Evolutionary conservation across 108 stramenopile species (phyloP), one percentile per base, ranked within the genome.

Genomic region (Cylindrotheca closterium): DNA sequence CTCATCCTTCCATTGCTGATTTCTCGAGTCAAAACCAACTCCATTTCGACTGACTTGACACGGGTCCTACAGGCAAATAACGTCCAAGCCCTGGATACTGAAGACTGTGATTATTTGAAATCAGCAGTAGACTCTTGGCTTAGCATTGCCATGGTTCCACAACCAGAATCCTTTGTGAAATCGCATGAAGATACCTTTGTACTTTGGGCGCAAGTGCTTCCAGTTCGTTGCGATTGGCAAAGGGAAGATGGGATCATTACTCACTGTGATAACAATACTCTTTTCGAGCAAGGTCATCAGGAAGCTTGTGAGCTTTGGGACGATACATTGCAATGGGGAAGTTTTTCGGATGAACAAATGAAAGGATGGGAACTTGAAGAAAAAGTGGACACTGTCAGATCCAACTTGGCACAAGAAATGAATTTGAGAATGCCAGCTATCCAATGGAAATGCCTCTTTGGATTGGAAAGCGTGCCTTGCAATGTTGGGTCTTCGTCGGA

Each of bases 41-140:
- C 71, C 29, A 60, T 72, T 55, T 48, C 59, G n/a, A 15, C 26
- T 30, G 28, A 82, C 52, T 18, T 83, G 56, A 72, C 79, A 2
- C 70, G 83, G 1, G 74, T 80, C n/a, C 69, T 93, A 30, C 81
- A 82, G 60, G 81, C 68, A 12, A 80, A 82, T 48, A 89, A 89
- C 53, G 2, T 86, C 26, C 68, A 60, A 30, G 74, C 57, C 8
- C 72, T 57, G 27, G n/a, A 45, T 28, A 71, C 62, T 48, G 53
- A 65, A 21, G 63, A 75, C n/a, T 93, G 91, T 51, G 73, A 58
- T 18, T 84, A 70, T 56, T 72, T 93, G 19, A 25, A 71, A 17
- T 26, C 70, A 21, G 70, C 83, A 47, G 75, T 89, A 19, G 8
- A 58, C 17, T 58, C 75, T 7, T 93, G 88, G 88, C 26, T 81